Percentiles rank a stretch among this genome's conserved stretches.
Evolutionary conservation across 495 filamentous ascomycete genomes (phyloP).

Genomic region (Rusavskia elegans): DNA sequence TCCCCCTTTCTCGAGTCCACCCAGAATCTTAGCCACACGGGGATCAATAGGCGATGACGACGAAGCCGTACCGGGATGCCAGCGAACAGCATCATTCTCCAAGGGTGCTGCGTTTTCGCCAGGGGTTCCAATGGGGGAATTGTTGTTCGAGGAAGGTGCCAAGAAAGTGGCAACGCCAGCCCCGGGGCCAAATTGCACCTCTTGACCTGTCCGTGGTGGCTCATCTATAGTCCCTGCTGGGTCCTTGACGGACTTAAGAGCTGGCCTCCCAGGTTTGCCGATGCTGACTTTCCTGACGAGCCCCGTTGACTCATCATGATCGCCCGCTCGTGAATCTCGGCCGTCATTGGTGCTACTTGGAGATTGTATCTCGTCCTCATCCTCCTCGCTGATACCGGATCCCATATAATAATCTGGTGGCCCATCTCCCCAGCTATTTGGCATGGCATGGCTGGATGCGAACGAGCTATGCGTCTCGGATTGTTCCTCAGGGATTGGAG

Average conservation of each 20-base stretch:
- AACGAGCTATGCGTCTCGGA: conserved; percentile 51
- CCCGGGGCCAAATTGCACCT: background rate
- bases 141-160: background rate
- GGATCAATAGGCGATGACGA: conserved; percentile 14
- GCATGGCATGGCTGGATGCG: conserved; percentile 70
- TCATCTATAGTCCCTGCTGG: conserved; percentile 1
- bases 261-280: conserved; percentile 56
- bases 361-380: conserved; percentile 19
- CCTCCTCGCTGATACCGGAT: conserved; percentile 25
- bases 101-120: background rate
- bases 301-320: conserved; percentile 41
- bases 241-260: conserved; percentile 38
- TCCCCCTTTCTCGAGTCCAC: conserved; percentile 20
- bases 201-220: background rate
- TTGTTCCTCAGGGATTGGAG: conserved; percentile 77
- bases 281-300: conserved; percentile 67
- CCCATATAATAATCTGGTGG: conserved; percentile 31
- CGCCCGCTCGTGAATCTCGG: conserved; percentile 21
- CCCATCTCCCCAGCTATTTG: conserved; percentile 49
- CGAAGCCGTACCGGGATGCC: conserved; percentile 4
- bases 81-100: background rate
- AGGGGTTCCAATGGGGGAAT: background rate
- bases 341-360: conserved; percentile 9
- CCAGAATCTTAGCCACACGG: conserved; percentile 13
- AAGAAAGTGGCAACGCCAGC: conserved; percentile 11